Evolutionary conservation across 2,329 filamentous ascomycete genomes (phyloP).

Genomic region (Colletotrichum lentis): DNA sequence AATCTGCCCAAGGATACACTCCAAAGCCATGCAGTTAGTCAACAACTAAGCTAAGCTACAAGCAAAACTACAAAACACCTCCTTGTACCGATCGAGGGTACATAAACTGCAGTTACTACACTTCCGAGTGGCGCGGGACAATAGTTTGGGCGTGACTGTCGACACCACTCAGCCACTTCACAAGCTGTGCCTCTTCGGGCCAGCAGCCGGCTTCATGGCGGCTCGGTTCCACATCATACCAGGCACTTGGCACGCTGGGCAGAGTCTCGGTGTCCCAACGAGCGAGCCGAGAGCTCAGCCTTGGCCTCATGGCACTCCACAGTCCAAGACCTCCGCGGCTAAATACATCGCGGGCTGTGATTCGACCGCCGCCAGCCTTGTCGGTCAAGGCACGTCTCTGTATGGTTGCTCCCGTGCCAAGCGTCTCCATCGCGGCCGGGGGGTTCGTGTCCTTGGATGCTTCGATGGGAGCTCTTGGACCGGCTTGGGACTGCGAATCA

Average conservation of each 20-base stretch:
- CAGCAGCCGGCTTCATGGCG: not conserved
- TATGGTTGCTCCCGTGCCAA: not conserved
- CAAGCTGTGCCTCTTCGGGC: not conserved
- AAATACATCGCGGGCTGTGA: not conserved
- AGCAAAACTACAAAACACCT: not conserved
- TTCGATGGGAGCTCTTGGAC: constrained; percentile 5
- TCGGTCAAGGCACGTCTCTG: constrained; percentile 1
- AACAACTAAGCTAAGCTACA: not conserved
- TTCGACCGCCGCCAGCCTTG: constrained; percentile 11
- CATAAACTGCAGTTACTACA: not conserved
- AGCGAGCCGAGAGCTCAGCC: constrained; percentile 7
- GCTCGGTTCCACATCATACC: constrained; percentile 1
- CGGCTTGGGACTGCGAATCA: constrained; percentile 1
- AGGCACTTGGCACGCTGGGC: constrained; percentile 21
- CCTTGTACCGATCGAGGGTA: not conserved
- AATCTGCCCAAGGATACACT: too few species aligned
- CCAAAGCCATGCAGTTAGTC: too few species aligned
- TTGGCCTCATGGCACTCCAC: constrained; percentile 29
- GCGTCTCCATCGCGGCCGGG: not conserved
- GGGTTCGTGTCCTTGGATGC: constrained; percentile 5
- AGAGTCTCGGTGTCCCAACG: constrained; percentile 26
- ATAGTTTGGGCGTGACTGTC: not conserved
- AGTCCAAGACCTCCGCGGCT: constrained; percentile 22
- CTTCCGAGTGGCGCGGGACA: not conserved
- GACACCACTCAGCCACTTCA: too few species aligned